Evolutionary conservation across 495 filamentous ascomycete species (phyloP).

Genomic region (Bacidia gigantensis): DNA sequence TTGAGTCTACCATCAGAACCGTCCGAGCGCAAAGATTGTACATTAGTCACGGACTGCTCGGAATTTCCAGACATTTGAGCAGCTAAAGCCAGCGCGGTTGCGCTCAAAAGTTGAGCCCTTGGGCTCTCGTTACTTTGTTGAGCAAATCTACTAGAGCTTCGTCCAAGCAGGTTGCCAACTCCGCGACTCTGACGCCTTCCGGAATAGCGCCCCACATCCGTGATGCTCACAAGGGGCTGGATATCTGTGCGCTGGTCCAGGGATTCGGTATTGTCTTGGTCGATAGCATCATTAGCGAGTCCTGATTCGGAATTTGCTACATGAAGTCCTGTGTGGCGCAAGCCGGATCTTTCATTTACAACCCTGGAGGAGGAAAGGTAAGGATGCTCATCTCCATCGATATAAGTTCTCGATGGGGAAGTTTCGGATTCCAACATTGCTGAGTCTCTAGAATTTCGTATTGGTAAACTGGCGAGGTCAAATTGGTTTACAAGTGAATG

Average conservation of each 20-base stretch:
- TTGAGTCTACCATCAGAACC: slow-evolving; percentile 43
- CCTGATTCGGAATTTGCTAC: no score
- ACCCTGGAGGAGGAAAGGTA: no score
- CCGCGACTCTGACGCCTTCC: slow-evolving; percentile 22
- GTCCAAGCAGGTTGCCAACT: slow-evolving; percentile 31
- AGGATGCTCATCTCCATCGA: not conserved
- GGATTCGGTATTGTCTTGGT: no score
- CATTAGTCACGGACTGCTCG: slow-evolving; percentile 40
- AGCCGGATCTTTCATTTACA: no score
- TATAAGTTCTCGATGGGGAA: not conserved
- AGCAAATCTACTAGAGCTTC: slow-evolving; percentile 35
- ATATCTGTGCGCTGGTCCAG: no score
- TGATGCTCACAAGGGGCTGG: no score
- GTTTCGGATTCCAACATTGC: not conserved
- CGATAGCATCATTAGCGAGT: no score
- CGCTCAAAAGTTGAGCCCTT: slow-evolving; percentile 41
- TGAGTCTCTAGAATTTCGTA: not conserved
- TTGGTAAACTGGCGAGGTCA: not conserved
- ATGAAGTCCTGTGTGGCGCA: no score
- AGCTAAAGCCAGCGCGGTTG: slow-evolving; percentile 46
- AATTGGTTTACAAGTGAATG: not conserved
- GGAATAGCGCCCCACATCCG: slow-evolving; percentile 6
- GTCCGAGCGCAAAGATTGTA: slow-evolving; percentile 44
- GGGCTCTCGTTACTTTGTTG: slow-evolving; percentile 45
- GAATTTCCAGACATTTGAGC: slow-evolving; percentile 44